A percentile compares a stretch with the other conserved stretches of the same genome.
These are phyloP conservation scores for Fusarium liriodendri DNA, from an alignment of 2,329 filamentous ascomycete genomes.

Conservation along the genomic window DNA sequence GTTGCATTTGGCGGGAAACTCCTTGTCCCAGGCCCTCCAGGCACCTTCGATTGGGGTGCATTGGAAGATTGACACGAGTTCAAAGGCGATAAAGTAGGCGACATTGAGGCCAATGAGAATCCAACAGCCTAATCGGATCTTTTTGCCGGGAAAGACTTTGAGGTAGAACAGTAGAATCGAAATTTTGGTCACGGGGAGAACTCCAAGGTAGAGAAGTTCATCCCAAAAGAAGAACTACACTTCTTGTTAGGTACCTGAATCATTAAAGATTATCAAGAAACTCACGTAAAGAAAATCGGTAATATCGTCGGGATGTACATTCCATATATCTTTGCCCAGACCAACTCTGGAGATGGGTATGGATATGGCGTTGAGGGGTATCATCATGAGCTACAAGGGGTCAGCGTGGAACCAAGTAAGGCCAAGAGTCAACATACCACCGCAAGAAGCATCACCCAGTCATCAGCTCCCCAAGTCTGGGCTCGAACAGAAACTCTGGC, in stretches of 20 bases:
- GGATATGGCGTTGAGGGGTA: slow-evolving; percentile 15
- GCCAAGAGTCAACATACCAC: background rate
- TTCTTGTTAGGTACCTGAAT: rapidly evolving
- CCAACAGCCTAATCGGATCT: background rate
- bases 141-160: slow-evolving; percentile 12
- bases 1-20: slow-evolving; percentile 57
- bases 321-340: slow-evolving; percentile 17
- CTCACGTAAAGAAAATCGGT: slow-evolving; percentile 20
- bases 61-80: slow-evolving; percentile 56
- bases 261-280: rapidly evolving
- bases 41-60: slow-evolving; percentile 59
- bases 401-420: background rate
- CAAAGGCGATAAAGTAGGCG: slow-evolving; percentile 33
- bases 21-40: slow-evolving; percentile 62
- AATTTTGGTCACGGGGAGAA: slow-evolving; percentile 2
- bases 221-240: slow-evolving; percentile 20
- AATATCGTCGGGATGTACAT: slow-evolving; percentile 6
- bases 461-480: slow-evolving; percentile 19
- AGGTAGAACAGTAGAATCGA: slow-evolving; percentile 21
- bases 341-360: background rate
- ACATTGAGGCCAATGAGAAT: slow-evolving; percentile 28
- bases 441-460: slow-evolving; percentile 19
- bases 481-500: slow-evolving; percentile 13
- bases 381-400: slow-evolving; percentile 6
- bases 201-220: slow-evolving; percentile 9